A percentile compares a stretch with the other conserved stretches of the same genome.
Conservation (phyloP, 495 filamentous ascomycete species). For the Neurospora discreta region DNA sequence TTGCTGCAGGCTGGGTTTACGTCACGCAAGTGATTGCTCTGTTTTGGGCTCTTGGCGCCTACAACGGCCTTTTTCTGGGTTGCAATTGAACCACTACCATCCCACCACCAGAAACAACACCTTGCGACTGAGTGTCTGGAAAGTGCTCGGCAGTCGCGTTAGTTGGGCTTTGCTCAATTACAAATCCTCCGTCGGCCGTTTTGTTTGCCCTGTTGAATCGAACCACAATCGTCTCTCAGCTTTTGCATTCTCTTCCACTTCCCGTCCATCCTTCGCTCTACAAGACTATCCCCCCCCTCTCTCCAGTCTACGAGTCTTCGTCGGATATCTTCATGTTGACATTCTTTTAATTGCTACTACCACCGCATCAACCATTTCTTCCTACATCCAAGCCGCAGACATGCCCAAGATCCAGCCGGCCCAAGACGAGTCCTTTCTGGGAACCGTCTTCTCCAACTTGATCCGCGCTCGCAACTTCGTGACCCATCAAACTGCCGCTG, state of each 20-base stretch:
- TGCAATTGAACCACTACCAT: neutral
- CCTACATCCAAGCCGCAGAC: neutral
- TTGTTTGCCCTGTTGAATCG: neutral
- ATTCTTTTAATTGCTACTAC: neutral
- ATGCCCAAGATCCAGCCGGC: neutral
- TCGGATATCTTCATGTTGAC: neutral
- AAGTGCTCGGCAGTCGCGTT: neutral
- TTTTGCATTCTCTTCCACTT: neutral
- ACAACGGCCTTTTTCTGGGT: neutral
- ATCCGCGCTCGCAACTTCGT: neutral
- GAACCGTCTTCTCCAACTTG: neutral
- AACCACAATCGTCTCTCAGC: neutral
- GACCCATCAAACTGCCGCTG: neutral
- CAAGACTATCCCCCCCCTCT: neutral
- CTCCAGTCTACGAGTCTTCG: neutral
- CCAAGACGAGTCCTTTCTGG: neutral
- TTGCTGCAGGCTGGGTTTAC: neutral
- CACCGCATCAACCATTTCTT: neutral
- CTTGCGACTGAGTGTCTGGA: neutral
- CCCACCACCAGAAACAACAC: neutral
- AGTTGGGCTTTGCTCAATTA: neutral
- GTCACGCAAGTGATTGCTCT: neutral
- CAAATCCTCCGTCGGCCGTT: neutral
- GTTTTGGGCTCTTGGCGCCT: neutral
- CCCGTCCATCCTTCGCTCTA: neutral